Base-by-base conservation (phyloP, 306 rosid species). In the Fagus crenata region DNA sequence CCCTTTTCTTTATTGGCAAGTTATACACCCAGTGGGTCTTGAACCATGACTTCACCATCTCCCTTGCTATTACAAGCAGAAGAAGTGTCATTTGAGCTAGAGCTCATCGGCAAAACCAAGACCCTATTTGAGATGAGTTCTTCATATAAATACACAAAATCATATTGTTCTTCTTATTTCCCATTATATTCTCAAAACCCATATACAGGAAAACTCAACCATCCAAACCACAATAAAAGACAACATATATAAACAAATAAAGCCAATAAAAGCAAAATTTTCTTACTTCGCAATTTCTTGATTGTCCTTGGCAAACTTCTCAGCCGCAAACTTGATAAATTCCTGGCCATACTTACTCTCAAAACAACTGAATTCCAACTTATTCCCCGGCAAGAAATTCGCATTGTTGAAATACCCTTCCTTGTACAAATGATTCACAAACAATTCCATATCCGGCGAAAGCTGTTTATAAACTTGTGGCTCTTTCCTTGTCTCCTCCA, bases 271-370 rank as follows among this genome's bases (percentile, higher is more conserved):
- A 13, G 2, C 17, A 18, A 64, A 74, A 61, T 3, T 35, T 15
- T 28, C 95, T 89, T 90, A 92, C 98, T 90, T 92, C 67, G 91
- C 87, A 35, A 92, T 88, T 61, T 88, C 86, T 67, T 77, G 95
- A 61, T 94, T 83, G 71, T 92, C 95, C 49, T 46, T 78, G 37
- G 81, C 85, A 53, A 92, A 94, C 75, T 18, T 83, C 49, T 77
- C 80, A 0, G 81, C 90, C 0, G 89, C 96, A 59, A 22, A 80
- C 87, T 75, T 88, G 7, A 89, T 35, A 77, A 78, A 92, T 0
- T 78, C 73, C 3, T 84, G 49, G 61, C 91, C 91, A 69, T 63
- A 84, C 18, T 7, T 2, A 74, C 1, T 67, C 67, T 85, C 84
- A 5, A 94, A 92, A 88, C 81, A 87, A 59, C 81, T 59, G 61